phyloP scores from a whole-genome alignment of 1,284 basidiomycete genomes.

The Heterobasidion irregulare region DNA sequence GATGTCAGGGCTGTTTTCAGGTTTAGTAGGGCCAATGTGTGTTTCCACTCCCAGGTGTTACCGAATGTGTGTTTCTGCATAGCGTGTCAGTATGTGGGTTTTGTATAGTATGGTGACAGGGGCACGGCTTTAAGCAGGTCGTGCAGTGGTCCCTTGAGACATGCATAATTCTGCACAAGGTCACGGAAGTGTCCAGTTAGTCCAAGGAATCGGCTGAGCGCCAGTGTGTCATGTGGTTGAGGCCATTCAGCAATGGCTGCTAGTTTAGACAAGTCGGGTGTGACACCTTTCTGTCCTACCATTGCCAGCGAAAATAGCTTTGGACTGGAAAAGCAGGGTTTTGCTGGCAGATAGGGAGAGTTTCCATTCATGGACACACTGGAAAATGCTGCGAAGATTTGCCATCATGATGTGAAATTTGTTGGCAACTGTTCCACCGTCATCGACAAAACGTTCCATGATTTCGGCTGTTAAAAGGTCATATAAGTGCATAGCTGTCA shows the following conservation, averaged over 20 bases:
- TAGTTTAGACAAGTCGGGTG: constrained; percentile 23
- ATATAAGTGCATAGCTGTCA: constrained; percentile 11
- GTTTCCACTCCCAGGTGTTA: too few species aligned
- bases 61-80: too few species aligned
- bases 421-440: constrained; percentile 20
- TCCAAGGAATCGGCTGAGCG: constrained; percentile 18
- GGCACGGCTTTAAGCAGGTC: too few species aligned
- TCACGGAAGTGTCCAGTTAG: constrained; percentile 18
- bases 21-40: neutral
- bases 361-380: constrained; percentile 11
- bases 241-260: constrained; percentile 26
- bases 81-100: too few species aligned
- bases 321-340: constrained; percentile 21
- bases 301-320: constrained; percentile 24
- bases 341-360: constrained; percentile 26
- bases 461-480: constrained; percentile 20
- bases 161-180: constrained; percentile 9
- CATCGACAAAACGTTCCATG: constrained; percentile 26
- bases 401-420: constrained; percentile 16
- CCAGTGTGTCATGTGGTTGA: constrained; percentile 17
- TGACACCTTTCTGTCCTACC: constrained; percentile 21
- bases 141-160: too few species aligned
- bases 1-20: neutral
- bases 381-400: constrained; percentile 16
- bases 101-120: too few species aligned